Evolutionary conservation across 2,329 filamentous ascomycete genomes (phyloP).

Genomic region (Colletotrichum tabaci): DNA sequence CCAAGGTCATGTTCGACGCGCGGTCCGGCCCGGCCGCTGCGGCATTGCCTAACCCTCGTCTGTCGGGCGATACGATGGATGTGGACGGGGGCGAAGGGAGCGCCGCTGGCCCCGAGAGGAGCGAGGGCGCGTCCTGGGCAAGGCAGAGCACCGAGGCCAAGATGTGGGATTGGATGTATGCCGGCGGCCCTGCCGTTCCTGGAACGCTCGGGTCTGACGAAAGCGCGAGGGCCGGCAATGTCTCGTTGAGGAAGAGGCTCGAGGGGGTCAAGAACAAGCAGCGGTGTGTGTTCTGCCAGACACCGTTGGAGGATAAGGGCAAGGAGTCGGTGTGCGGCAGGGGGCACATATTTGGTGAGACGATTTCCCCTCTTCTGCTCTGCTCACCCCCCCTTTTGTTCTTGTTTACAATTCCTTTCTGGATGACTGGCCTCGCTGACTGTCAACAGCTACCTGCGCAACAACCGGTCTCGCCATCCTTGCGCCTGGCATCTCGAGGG

Average conservation of each 20-base stretch:
- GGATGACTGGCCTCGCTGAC: conserved; percentile 15
- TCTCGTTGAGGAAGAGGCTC: conserved; percentile 57
- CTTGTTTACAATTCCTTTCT: background rate
- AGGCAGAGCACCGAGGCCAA: conserved; percentile 67
- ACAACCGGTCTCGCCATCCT: conserved; percentile 69
- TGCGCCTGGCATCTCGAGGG: conserved; percentile 66
- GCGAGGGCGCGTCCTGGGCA: background rate
- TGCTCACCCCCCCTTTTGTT: background rate
- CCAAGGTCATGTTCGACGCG: conserved; percentile 56
- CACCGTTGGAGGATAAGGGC: conserved; percentile 50
- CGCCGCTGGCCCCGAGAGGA: background rate
- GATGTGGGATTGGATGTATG: conserved; percentile 74
- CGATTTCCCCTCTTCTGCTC: background rate
- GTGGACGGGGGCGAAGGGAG: conserved; percentile 12
- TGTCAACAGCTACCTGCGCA: conserved; percentile 63
- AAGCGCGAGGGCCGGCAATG: conserved; percentile 17
- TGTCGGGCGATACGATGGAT: conserved; percentile 21
- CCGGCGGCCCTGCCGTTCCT: conserved; percentile 61
- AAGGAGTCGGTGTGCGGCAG: conserved; percentile 57
- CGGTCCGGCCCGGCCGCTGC: background rate
- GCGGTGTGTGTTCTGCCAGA: conserved; percentile 64
- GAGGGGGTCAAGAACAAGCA: conserved; percentile 53
- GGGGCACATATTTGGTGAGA: conserved; percentile 58
- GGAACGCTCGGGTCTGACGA: conserved; percentile 50
- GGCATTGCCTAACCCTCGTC: background rate